Evolutionary conservation across 345 rosid genomes (phyloP).

Genomic region (Dimocarpus longan): DNA sequence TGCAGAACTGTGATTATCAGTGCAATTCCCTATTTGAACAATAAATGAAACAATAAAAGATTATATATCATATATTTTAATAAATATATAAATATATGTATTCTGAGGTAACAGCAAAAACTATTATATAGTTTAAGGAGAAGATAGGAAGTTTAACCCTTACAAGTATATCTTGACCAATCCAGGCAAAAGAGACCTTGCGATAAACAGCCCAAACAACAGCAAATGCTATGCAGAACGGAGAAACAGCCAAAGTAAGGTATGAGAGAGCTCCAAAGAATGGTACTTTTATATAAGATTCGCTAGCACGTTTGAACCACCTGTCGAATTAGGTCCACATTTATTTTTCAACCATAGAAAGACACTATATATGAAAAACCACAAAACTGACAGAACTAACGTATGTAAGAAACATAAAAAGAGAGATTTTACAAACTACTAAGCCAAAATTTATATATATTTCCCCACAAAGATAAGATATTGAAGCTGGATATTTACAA

Average conservation of each 20-base stretch:
- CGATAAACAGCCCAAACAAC: slow-evolving; percentile 91
- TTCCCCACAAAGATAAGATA: background rate
- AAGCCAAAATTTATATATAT: background rate
- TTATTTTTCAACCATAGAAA: slow-evolving; percentile 13
- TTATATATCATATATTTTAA: background rate
- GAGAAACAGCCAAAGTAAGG: slow-evolving; percentile 86
- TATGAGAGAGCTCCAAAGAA: slow-evolving; percentile 82
- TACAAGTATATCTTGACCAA: slow-evolving; percentile 98
- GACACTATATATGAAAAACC: slow-evolving; percentile 14
- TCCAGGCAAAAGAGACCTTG: slow-evolving; percentile 71
- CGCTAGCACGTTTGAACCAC: slow-evolving; percentile 76
- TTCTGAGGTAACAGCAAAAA: background rate
- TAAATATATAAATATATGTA: too few species aligned
- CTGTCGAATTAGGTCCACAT: slow-evolving; percentile 39
- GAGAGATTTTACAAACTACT: background rate
- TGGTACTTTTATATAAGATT: slow-evolving; percentile 78
- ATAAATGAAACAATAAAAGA: slow-evolving; percentile 12
- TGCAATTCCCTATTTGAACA: slow-evolving; percentile 78
- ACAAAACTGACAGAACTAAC: background rate
- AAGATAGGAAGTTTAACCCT: slow-evolving; percentile 33
- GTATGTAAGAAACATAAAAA: background rate
- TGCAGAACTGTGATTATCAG: slow-evolving; percentile 93
- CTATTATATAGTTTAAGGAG: background rate
- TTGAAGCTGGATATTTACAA: background rate
- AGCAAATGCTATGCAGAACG: slow-evolving; percentile 89